Conservation (phyloP, 805 yeast species). For the Debaryomyces tyrocola region DNA sequence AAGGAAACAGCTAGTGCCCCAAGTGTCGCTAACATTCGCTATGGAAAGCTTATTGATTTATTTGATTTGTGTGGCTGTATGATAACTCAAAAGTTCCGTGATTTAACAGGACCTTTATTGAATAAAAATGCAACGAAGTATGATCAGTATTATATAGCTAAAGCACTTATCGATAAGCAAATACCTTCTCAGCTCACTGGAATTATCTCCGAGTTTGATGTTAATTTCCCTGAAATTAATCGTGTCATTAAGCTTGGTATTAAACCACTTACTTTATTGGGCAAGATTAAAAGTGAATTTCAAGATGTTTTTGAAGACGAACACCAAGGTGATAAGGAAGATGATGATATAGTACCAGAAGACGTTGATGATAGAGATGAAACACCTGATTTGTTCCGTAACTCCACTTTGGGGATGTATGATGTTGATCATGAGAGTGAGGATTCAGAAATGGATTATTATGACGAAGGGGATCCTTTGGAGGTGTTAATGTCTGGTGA, state of each 20-base stretch:
- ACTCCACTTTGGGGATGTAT: slow-evolving; percentile 93
- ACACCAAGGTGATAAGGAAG: slow-evolving; percentile 52
- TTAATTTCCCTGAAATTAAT: slow-evolving; percentile 69
- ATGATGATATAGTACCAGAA: slow-evolving; percentile 29
- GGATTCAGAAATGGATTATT: slow-evolving; percentile 51
- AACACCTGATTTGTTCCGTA: slow-evolving; percentile 78
- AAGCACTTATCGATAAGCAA: slow-evolving; percentile 66
- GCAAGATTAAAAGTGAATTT: slow-evolving; percentile 54
- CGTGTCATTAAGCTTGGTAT: slow-evolving; percentile 59
- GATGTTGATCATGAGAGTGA: slow-evolving; percentile 75
- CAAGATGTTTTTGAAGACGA: slow-evolving; percentile 57
- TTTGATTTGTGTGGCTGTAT: slow-evolving; percentile 49
- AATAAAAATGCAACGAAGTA: slow-evolving; percentile 49
- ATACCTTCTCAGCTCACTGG: slow-evolving; percentile 57
- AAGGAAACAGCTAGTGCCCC: slow-evolving; percentile 44
- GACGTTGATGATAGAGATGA: slow-evolving; percentile 70
- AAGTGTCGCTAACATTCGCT: slow-evolving; percentile 42
- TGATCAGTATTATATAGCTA: slow-evolving; percentile 66
- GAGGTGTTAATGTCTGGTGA: slow-evolving; percentile 42
- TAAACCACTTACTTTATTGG: slow-evolving; percentile 56
- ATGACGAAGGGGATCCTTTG: slow-evolving; percentile 32
- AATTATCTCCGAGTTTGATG: slow-evolving; percentile 64
- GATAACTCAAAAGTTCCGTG: slow-evolving; percentile 43
- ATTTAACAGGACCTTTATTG: slow-evolving; percentile 42
- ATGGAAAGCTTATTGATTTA: slow-evolving; percentile 55